These are phyloP conservation scores for Cryptococcus sp. DNA, from an alignment of 1,284 basidiomycete species.

Conservation along the genomic window DNA sequence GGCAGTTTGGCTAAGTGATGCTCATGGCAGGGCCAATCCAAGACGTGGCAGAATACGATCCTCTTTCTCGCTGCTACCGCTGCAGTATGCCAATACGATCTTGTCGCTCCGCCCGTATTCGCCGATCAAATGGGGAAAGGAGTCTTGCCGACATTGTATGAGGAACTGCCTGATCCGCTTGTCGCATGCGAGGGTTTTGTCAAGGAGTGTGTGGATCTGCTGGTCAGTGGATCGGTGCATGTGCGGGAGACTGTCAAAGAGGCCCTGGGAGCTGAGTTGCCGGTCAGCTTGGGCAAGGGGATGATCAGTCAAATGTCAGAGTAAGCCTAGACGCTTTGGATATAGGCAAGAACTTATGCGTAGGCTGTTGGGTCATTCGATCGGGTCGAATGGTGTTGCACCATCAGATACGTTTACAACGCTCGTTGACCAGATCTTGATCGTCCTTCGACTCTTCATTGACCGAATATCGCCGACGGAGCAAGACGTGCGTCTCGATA, in stretches of 20 bases:
- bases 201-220: slow-evolving; percentile 61
- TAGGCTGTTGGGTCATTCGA: slow-evolving; percentile 29
- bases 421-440: slow-evolving; percentile 67
- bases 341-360: background rate
- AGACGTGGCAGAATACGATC: slow-evolving; percentile 80
- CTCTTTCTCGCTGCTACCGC: slow-evolving; percentile 72
- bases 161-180: slow-evolving; percentile 56
- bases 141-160: slow-evolving; percentile 60
- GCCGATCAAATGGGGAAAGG: slow-evolving; percentile 56
- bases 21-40: slow-evolving; percentile 60
- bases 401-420: slow-evolving; percentile 57
- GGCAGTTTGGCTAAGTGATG: background rate
- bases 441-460: slow-evolving; percentile 66
- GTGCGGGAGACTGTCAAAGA: slow-evolving; percentile 71
- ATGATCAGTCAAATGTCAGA: slow-evolving; percentile 67
- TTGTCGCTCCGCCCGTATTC: slow-evolving; percentile 38
- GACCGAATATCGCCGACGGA: slow-evolving; percentile 62
- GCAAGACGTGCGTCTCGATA: slow-evolving; percentile 63
- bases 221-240: slow-evolving; percentile 59
- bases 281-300: slow-evolving; percentile 59
- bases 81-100: slow-evolving; percentile 55
- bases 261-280: slow-evolving; percentile 71
- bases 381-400: slow-evolving; percentile 45
- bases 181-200: slow-evolving; percentile 59
- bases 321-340: slow-evolving; percentile 48